Base-by-base conservation (phyloP, 805 yeast species). In the Zygotorulaspora danielsina region DNA sequence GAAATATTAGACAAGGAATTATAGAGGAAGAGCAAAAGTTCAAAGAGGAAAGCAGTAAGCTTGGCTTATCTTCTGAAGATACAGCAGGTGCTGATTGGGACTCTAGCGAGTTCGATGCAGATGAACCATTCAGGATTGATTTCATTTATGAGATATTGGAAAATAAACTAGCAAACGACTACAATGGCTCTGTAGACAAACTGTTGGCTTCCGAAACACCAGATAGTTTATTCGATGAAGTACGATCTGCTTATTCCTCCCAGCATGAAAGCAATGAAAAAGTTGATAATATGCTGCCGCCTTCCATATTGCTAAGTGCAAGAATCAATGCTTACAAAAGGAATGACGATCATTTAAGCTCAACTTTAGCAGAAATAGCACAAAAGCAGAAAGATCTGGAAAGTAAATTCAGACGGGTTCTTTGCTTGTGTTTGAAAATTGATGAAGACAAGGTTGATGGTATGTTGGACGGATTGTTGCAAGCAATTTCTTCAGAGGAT, bases 361-460 rank as follows among this genome's bases (percentile, higher is more conserved):
- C 60, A 2, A 72, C 83, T 34, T 70, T 86, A 28, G 65, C 63
- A 22, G 69, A 66, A 7, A 71, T 88, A 46, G 70, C 70, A 27
- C 61, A 73, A 11, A 71, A 78, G 8, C 77, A 81, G 13, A 63
- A 70, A 15, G 76, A 71, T 39, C 63, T 83, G 34, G 90, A 84
- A 52, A 66, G 70, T 19, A 90, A 90, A 61, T 93, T 88, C 66
- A 80, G 93, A 53, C 74, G 84, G 51, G 96, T 90, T 12, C 88
- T 90, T 25, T 79, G 95, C 19, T 69, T 87, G 36, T 89, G 97
- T 67, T 84, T 96, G 3, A 93, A 93, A 18, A 90, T 87, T 19
- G 88, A 79, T 33, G 84, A 83, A 38, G 76, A 74, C 38, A 81
- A 79, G 46, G 94, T 93, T 21, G 95, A 86, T 58, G 75, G 72